Evolutionary conservation across 345 rosid genomes (phyloP).

Genomic region (Aquilaria malaccensis): DNA sequence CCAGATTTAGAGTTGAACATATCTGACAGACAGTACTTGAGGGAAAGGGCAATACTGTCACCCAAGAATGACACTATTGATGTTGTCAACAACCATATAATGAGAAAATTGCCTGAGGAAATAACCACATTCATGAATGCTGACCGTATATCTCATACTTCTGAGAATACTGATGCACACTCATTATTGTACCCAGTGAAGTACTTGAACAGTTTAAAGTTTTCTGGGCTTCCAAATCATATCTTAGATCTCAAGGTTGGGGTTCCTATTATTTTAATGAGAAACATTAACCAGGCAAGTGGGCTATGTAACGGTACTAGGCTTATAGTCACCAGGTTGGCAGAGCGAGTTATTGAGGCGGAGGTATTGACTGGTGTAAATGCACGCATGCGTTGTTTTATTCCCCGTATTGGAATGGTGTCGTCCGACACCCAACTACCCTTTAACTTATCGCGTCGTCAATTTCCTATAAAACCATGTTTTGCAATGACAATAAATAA

Average conservation of each 20-base stretch:
- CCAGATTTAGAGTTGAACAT: background rate
- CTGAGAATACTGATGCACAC: background rate
- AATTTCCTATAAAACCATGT: background rate
- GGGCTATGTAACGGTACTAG: background rate
- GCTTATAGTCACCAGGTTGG: background rate
- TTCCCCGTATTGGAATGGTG: background rate
- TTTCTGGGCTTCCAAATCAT: background rate
- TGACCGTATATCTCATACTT: background rate
- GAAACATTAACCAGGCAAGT: no score
- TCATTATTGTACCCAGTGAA: no score
- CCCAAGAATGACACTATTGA: background rate
- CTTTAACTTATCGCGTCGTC: background rate
- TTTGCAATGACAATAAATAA: background rate
- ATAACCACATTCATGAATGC: background rate
- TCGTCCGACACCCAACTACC: background rate
- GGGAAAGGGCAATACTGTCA: background rate
- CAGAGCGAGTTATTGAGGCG: background rate
- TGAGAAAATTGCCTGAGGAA: background rate
- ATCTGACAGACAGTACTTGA: background rate
- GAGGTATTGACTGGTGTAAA: background rate
- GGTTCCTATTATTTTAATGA: background rate
- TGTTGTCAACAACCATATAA: background rate
- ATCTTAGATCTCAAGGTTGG: background rate
- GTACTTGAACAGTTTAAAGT: background rate
- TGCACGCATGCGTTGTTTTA: background rate